Evolutionary conservation across 352 stramenopile genomes (phyloP).

Genomic region (Aphanomyces euteiches): DNA sequence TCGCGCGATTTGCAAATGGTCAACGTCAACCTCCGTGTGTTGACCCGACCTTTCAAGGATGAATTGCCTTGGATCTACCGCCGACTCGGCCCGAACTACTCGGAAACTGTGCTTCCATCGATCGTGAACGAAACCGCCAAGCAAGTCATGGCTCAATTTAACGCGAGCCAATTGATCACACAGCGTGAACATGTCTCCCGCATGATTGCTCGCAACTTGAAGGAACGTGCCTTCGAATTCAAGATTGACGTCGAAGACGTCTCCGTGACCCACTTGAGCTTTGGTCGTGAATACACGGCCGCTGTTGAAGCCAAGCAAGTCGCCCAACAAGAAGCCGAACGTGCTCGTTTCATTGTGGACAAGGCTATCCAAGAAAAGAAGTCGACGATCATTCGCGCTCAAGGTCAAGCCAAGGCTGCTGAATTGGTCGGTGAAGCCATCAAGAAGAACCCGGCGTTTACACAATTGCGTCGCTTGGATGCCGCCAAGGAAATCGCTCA

Average conservation of each 20-base stretch:
- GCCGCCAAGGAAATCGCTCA: slow-evolving; percentile 98
- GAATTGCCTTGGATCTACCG: slow-evolving; percentile 97
- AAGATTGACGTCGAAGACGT: slow-evolving; percentile 96
- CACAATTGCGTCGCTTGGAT: slow-evolving; percentile 98
- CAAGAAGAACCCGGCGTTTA: slow-evolving; percentile 99
- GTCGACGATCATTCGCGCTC: slow-evolving; percentile 95
- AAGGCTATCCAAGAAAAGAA: slow-evolving; percentile 99
- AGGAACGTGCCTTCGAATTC: slow-evolving; percentile 86
- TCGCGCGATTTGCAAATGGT: slow-evolving; percentile 99
- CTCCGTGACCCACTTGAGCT: slow-evolving; percentile 99
- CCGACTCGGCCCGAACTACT: slow-evolving; percentile 94
- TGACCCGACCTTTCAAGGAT: slow-evolving; percentile 93
- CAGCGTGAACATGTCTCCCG: slow-evolving; percentile 97
- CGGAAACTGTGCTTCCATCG: slow-evolving; percentile 96
- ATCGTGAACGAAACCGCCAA: slow-evolving; percentile 99
- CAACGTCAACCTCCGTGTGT: slow-evolving; percentile 98
- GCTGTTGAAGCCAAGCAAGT: slow-evolving; percentile 99
- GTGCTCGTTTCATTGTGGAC: slow-evolving; percentile 98
- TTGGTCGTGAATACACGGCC: slow-evolving; percentile 97
- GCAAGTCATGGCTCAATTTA: slow-evolving; percentile 98
- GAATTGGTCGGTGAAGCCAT: slow-evolving; percentile 98
- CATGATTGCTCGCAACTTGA: slow-evolving; percentile 93
- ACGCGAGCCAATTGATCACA: slow-evolving; percentile 98
- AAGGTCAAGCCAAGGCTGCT: slow-evolving; percentile 98
- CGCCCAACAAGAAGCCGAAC: slow-evolving; percentile 98